Percentiles rank a stretch among this genome's conserved stretches.
Conservation (phyloP, 1,284 basidiomycete species). For the Cutaneotrichosporon cyanovorans region DNA sequence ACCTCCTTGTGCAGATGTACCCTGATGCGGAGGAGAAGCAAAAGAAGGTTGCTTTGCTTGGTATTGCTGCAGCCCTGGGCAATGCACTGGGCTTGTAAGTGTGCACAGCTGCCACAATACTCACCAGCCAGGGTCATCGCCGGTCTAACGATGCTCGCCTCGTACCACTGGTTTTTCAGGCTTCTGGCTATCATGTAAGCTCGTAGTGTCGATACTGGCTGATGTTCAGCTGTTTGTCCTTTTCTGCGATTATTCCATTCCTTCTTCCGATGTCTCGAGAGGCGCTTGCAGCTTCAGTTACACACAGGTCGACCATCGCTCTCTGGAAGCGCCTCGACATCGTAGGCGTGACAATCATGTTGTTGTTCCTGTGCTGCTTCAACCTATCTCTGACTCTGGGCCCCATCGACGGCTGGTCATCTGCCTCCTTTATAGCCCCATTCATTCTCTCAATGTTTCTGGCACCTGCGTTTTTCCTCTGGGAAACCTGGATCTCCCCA, state of each 20-base stretch:
- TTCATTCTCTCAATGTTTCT: constrained; percentile 37
- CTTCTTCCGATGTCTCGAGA: constrained; percentile 13
- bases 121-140: constrained; percentile 19
- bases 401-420: constrained; percentile 35
- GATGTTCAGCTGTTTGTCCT: constrained; percentile 14
- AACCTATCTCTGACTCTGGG: constrained; percentile 41
- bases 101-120: not conserved
- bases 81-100: constrained; percentile 32
- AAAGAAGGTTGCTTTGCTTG: constrained; percentile 27
- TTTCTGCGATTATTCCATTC: constrained; percentile 22
- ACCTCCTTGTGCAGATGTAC: constrained; percentile 38
- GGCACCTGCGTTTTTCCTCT: constrained; percentile 32
- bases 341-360: constrained; percentile 29
- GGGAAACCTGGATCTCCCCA: constrained; percentile 27
- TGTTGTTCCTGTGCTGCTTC: constrained; percentile 31
- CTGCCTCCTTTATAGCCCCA: constrained; percentile 37
- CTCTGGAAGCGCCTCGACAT: constrained; percentile 37
- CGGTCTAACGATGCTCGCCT: constrained; percentile 31
- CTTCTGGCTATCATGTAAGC: constrained; percentile 16
- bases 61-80: constrained; percentile 27
- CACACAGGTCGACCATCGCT: constrained; percentile 4
- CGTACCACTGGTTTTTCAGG: constrained; percentile 37
- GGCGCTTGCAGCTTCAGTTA: constrained; percentile 10
- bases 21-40: constrained; percentile 32
- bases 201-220: not conserved